Evolutionary conservation across 306 rosid species (phyloP), one percentile per base, ranked within the genome.

Genomic region (Begonia loranthoides): DNA sequence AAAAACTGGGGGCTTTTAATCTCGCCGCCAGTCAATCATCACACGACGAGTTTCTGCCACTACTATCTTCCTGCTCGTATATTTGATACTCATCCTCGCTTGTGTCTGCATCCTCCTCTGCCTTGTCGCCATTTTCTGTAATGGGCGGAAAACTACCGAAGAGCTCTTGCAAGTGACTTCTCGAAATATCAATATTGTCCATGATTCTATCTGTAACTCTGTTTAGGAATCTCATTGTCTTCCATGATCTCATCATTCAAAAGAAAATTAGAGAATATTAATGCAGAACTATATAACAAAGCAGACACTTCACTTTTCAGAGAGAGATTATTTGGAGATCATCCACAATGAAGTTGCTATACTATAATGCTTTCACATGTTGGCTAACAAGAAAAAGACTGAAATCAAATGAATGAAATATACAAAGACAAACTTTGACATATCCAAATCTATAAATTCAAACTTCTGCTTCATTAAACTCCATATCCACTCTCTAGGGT

Each of bases 81-180:
- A 81, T 76, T 28, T 62, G 73, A 56, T 78, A 84, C 62, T 80
- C 90, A 71, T 84, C 87, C 1, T 84, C 89, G 41, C 86, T 77
- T 1, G 34, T 34, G 15, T 58, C 36, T 50, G 66, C 54, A 60
- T 47, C 71, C 12, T 43, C 66, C n/a, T 43, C 47, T 39, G 44
- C 68, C 52, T 65, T 48, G 45, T 65, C 60, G 3, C 21, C 61
- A 44, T 56, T 72, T 55, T 52, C 66, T 48, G 65, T 73, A 45
- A 66, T 43, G 4, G 71, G 60, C 4, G 81, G 97, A 58, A 88
- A 89, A 71, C 87, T 82, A 65, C 61, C 95, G 66, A 89, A 84
- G 36, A 89, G 76, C 72, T 84, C 89, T 68, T 82, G 95, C 50
- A 89, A 65, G 70, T 75, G 93, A 56, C 73, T 61, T 71, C 87